These are phyloP conservation scores for Prunus armeniaca DNA, from an alignment of 306 rosid genomes.

Conservation along the genomic window DNA sequence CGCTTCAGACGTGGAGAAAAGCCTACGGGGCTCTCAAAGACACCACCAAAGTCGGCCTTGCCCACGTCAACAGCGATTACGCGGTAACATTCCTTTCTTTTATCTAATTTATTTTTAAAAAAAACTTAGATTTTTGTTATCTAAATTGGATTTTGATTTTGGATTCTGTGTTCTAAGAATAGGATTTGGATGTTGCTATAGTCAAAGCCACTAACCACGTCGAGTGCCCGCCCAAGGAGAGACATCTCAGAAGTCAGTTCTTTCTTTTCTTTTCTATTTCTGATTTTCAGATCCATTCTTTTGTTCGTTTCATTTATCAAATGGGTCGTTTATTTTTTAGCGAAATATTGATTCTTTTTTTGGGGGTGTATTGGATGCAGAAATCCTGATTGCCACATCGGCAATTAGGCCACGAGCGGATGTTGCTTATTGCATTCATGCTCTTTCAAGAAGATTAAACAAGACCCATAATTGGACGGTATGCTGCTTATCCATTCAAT, in stretches of 20 bases:
- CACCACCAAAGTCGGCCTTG: slow-evolving; percentile 97
- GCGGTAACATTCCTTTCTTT: slow-evolving; percentile 40
- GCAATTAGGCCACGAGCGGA: slow-evolving; percentile 91
- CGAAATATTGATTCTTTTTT: neutral
- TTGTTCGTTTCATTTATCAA: neutral
- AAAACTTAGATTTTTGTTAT: neutral
- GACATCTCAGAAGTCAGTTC: slow-evolving; percentile 82
- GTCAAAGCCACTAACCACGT: slow-evolving; percentile 99
- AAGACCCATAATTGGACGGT: slow-evolving; percentile 99
- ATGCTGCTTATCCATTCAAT: slow-evolving; percentile 5
- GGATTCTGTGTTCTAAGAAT: slow-evolving; percentile 33
- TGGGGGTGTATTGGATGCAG: slow-evolving; percentile 27
- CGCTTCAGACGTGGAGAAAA: slow-evolving; percentile 97
- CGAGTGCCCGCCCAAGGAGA: slow-evolving; percentile 95
- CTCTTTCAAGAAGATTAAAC: slow-evolving; percentile 77
- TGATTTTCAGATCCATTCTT: slow-evolving; percentile 39
- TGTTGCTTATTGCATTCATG: slow-evolving; percentile 97
- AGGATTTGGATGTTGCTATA: slow-evolving; percentile 99
- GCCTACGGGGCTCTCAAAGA: slow-evolving; percentile 97
- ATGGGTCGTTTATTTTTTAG: slow-evolving; percentile 16
- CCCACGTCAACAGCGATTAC: slow-evolving; percentile 99
- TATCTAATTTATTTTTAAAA: neutral
- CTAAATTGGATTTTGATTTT: slow-evolving; percentile 6
- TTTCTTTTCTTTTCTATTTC: neutral
- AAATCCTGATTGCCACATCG: slow-evolving; percentile 71